These are phyloP conservation scores for Lachnellula suecica DNA, from an alignment of 2,329 filamentous ascomycete species.

Conservation along the genomic window DNA sequence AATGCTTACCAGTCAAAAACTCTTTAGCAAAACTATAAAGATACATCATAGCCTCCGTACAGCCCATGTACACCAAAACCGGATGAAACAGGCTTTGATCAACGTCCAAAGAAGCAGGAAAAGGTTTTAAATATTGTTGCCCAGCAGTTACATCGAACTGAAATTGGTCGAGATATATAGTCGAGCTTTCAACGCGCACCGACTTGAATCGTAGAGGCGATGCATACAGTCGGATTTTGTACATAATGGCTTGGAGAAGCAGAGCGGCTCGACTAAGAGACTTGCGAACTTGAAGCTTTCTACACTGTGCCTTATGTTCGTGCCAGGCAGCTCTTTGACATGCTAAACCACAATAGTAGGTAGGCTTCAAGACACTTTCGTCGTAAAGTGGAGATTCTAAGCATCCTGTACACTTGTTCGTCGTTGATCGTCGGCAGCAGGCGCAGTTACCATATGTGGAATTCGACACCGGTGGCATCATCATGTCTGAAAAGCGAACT, in stretches of 20 bases:
- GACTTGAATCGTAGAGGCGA: conserved; percentile 3
- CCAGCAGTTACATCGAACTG: not conserved
- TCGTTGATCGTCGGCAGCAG: conserved; percentile 1
- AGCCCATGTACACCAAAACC: conserved; percentile 1
- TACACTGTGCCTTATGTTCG: conserved; percentile 8
- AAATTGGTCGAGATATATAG: conserved; percentile 2
- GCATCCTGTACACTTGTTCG: conserved; percentile 7
- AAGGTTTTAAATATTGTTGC: not conserved
- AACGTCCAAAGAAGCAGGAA: not conserved
- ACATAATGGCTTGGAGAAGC: conserved; percentile 4
- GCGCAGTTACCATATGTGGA: not conserved
- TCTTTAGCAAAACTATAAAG: conserved; percentile 1
- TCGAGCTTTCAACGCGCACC: conserved; percentile 2
- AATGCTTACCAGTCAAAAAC: conserved; percentile 1
- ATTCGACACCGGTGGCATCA: no score
- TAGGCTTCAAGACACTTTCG: conserved; percentile 6
- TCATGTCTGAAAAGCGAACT: no score
- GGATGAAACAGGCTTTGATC: not conserved
- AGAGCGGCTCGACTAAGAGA: not conserved
- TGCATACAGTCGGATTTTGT: conserved; percentile 1
- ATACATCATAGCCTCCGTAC: conserved; percentile 4
- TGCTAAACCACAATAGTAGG: conserved; percentile 4
- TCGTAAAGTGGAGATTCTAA: conserved; percentile 7
- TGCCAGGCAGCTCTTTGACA: conserved; percentile 8
- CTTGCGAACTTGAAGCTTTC: conserved; percentile 12